Base-by-base conservation (phyloP, 2,329 filamentous ascomycete genomes). In the Hypoxylon sp. region DNA sequence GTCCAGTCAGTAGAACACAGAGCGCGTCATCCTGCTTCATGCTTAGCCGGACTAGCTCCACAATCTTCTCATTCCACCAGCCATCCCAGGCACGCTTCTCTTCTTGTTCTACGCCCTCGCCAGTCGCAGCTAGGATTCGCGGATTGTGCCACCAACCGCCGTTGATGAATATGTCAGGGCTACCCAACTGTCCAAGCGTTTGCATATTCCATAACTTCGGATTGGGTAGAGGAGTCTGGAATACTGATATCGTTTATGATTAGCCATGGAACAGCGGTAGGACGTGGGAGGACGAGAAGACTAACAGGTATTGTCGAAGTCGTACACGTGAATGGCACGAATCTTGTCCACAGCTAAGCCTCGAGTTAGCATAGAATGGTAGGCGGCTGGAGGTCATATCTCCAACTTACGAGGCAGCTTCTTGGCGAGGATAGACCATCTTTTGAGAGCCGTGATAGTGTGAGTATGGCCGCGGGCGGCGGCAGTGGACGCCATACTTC, bases 101-200 rank as follows among this genome's bases (percentile, higher is more conserved):
- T 81, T 98, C 96, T 64, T 88, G 88, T 57, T 93, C 93, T 5
- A 91, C 79, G 14, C 96, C 96, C 64, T 94, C 88, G 58, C 96
- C 96, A 0, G 94, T 97, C 1, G 95, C 91, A 10, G 91, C 89
- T 25, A 99, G 89, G 69, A 99, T 95, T 70, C 89, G 89, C 48
- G 89, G 88, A 77, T 98, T 95, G 81, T 99, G 96, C 96, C 96
- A 99, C 96, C 96, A 99, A 70, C 95, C 94, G 72, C 95, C 95
- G 73, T 91, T 92, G 69, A 90, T 83, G 74, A 98, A 93, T 58
- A 88, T 85, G 72, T 97, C 92, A 72, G 92, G 90, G 51, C 86
- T 90, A 67, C 92, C 90, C 10, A 99, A 85, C 67, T 90, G 86
- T 53, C 94, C 93, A 55, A 97, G 89, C 0, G 94, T 95, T 33